phyloP scores from a whole-genome alignment of 305 asterid genomes.

The Andrographis paniculata region DNA sequence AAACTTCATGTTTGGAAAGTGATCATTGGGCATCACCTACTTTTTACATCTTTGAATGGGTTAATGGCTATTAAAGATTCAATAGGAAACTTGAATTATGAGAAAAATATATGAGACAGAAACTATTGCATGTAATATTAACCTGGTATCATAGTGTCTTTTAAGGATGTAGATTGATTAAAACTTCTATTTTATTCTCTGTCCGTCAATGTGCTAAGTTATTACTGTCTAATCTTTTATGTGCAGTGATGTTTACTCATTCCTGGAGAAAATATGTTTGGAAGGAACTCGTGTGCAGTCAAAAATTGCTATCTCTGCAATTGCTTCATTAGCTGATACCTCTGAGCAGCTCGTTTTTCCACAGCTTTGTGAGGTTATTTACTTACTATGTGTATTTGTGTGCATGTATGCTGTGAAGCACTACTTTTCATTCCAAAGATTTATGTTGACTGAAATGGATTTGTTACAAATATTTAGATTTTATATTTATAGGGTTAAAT shows the following conservation, averaged over 20 bases:
- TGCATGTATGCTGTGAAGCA: conserved; percentile 10
- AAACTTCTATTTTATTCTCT: background rate
- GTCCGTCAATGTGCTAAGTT: conserved; percentile 6
- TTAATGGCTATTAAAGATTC: too few species aligned
- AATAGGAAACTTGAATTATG: too few species aligned
- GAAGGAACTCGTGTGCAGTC: conserved; percentile 74
- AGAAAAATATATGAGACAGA: too few species aligned
- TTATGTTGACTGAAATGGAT: too few species aligned
- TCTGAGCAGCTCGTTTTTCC: conserved; percentile 40
- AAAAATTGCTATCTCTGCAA: conserved; percentile 74
- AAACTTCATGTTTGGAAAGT: background rate
- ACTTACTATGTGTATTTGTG: conserved; percentile 15
- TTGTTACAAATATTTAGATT: too few species aligned
- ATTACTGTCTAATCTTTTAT: conserved; percentile 18
- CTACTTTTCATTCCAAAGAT: conserved; percentile 10
- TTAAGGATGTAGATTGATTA: conserved; percentile 5
- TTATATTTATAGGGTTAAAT: too few species aligned
- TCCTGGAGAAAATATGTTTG: conserved; percentile 69
- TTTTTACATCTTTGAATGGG: too few species aligned
- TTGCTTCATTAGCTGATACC: conserved; percentile 51
- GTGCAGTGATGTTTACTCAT: conserved; percentile 56
- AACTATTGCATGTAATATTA: too few species aligned
- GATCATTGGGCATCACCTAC: too few species aligned
- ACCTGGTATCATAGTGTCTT: too few species aligned
- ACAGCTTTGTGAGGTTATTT: conserved; percentile 64